Evolutionary conservation across 306 rosid species (phyloP).

Genomic region (Trifolium pratense): DNA sequence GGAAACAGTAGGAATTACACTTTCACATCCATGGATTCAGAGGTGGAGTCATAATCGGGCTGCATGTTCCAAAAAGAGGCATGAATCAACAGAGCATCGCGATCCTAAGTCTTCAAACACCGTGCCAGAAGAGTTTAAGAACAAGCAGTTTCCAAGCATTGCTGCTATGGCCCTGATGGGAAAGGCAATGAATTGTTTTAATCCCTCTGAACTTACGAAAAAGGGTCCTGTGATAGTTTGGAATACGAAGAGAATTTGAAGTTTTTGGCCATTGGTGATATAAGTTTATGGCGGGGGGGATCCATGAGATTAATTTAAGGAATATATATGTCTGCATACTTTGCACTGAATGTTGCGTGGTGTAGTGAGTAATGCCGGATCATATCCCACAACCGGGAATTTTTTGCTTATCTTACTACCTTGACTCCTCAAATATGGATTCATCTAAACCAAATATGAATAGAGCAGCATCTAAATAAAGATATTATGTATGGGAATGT

Average conservation of each 20-base stretch:
- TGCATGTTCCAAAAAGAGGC: slow-evolving; percentile 48
- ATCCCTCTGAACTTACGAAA: slow-evolving; percentile 54
- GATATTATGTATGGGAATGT: slow-evolving; percentile 17
- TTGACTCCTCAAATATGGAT: slow-evolving; percentile 26
- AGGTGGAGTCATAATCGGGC: slow-evolving; percentile 60
- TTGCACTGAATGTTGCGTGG: neutral
- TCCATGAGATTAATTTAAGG: neutral
- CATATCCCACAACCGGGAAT: slow-evolving; percentile 27
- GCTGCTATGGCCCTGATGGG: slow-evolving; percentile 98
- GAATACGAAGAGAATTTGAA: slow-evolving; percentile 54
- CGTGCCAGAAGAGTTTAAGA: slow-evolving; percentile 40
- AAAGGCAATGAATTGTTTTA: slow-evolving; percentile 61
- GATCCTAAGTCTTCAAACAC: slow-evolving; percentile 49
- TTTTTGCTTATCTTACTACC: slow-evolving; percentile 26
- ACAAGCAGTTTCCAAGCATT: slow-evolving; percentile 81
- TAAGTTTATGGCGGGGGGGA: slow-evolving; percentile 31
- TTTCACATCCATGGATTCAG: slow-evolving; percentile 88
- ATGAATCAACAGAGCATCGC: slow-evolving; percentile 41
- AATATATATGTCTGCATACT: slow-evolving; percentile 26
- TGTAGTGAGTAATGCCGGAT: slow-evolving; percentile 16
- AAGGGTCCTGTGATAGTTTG: slow-evolving; percentile 70
- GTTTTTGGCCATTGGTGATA: slow-evolving; percentile 33
- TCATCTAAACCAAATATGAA: slow-evolving; percentile 17
- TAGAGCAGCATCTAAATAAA: slow-evolving; percentile 36
- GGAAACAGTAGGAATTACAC: slow-evolving; percentile 53